These are phyloP conservation scores for Neocallimastix lanati DNA, from an alignment of 192 early-diverging fungal species.

Conservation along the genomic window DNA sequence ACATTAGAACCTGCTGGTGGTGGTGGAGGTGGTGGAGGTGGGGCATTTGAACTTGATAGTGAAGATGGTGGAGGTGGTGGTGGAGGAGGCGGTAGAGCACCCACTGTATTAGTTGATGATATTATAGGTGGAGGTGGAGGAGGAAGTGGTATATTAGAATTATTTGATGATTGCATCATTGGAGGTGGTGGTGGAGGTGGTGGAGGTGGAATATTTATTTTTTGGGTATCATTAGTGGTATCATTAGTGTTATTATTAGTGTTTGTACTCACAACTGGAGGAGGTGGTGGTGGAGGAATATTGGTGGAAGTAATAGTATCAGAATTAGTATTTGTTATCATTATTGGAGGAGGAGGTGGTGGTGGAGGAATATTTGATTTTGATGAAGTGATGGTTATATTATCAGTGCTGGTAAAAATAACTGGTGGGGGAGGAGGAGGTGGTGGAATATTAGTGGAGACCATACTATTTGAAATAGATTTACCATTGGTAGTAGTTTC, in stretches of 20 bases:
- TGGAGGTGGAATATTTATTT: neutral
- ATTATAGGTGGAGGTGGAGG: neutral
- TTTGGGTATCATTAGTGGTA: too few relatives aligned
- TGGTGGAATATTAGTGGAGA: neutral
- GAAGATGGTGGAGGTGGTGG: neutral
- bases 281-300: neutral
- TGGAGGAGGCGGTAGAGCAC: neutral
- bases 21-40: neutral
- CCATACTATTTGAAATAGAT: too few relatives aligned
- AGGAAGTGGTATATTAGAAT: too few relatives aligned
- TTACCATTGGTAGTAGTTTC: too few relatives aligned
- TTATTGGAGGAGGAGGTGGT: slow-evolving; percentile 3
- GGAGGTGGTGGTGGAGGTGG: neutral
- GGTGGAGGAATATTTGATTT: neutral
- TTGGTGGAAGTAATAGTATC: too few relatives aligned
- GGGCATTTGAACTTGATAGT: neutral
- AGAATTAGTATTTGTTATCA: neutral
- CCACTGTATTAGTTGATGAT: neutral
- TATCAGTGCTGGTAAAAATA: too few relatives aligned
- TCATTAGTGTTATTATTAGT: neutral
- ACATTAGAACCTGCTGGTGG: too few relatives aligned
- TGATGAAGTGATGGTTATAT: too few relatives aligned
- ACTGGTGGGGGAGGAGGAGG: neutral
- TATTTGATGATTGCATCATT: too few relatives aligned
- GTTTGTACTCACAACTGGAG: neutral